phyloP scores from a whole-genome alignment of 1,284 basidiomycete genomes.

The Pseudozyma sp. region DNA sequence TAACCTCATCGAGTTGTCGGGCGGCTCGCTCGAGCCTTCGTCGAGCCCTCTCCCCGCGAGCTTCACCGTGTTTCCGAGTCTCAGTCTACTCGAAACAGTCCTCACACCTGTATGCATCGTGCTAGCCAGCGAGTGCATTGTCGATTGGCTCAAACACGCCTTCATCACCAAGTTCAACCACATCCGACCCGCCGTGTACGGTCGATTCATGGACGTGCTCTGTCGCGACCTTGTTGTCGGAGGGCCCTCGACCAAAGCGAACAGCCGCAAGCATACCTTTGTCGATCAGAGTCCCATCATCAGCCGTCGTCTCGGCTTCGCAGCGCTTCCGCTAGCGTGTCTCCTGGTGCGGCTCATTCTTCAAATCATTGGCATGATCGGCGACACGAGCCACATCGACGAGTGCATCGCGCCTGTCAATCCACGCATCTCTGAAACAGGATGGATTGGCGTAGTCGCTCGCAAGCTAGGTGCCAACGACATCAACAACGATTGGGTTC shows the following conservation, averaged over 20 bases:
- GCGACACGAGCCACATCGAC: constrained; percentile 69
- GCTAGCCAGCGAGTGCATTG: constrained; percentile 88
- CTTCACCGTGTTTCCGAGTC: constrained; percentile 69
- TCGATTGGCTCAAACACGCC: constrained; percentile 99
- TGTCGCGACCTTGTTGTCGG: constrained; percentile 91
- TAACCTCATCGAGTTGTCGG: constrained; percentile 93
- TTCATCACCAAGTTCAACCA: constrained; percentile 95
- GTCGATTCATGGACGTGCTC: constrained; percentile 93
- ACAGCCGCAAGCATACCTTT: constrained; percentile 77
- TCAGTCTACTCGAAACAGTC: constrained; percentile 80
- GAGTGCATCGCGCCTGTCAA: constrained; percentile 63
- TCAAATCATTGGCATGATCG: constrained; percentile 79
- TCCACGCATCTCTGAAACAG: constrained; percentile 18
- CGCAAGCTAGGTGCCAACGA: constrained; percentile 36
- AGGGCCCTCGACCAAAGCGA: constrained; percentile 71
- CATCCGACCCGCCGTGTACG: constrained; percentile 93
- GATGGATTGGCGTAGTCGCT: constrained; percentile 45
- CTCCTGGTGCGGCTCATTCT: constrained; percentile 87
- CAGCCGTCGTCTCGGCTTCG: constrained; percentile 90
- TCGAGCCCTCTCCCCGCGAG: constrained; percentile 74
- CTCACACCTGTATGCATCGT: constrained; percentile 93
- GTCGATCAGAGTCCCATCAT: constrained; percentile 96
- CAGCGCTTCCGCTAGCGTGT: constrained; percentile 89
- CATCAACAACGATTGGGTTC: constrained; percentile 40
- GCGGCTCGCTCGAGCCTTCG: constrained; percentile 67